Conservation (phyloP, 495 filamentous ascomycete species). For the Penicillium subrubescens region DNA sequence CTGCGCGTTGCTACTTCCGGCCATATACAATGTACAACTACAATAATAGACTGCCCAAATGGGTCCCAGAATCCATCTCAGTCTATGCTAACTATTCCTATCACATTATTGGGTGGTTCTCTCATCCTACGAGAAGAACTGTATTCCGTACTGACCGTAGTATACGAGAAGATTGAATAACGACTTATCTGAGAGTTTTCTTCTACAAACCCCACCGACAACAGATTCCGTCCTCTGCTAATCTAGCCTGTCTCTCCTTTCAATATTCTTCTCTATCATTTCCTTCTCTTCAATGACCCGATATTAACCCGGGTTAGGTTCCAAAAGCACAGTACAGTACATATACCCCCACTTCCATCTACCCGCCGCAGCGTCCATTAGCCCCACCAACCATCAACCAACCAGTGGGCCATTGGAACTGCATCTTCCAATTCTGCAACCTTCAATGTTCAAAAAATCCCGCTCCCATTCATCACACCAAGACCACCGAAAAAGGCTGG, state of each 20-base stretch:
- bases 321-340: background rate
- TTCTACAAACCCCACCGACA: background rate
- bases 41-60: background rate
- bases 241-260: background rate
- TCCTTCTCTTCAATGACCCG: background rate
- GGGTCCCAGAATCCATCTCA: background rate
- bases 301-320: background rate
- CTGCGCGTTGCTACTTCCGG: background rate
- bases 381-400: background rate
- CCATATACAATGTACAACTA: background rate
- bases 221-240: background rate
- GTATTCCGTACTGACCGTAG: background rate
- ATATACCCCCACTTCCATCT: background rate
- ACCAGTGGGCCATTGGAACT: background rate
- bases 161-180: background rate
- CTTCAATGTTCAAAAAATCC: background rate
- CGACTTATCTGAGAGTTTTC: background rate
- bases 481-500: background rate
- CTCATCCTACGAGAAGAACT: background rate
- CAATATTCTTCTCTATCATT: background rate
- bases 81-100: background rate
- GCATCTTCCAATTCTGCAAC: slow-evolving; percentile 8
- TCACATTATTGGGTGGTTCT: background rate
- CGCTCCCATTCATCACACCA: background rate
- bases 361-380: background rate